These are phyloP conservation scores for Stropharia rugosoannulata DNA, from an alignment of 768 basidiomycete genomes.

Conservation along the genomic window DNA sequence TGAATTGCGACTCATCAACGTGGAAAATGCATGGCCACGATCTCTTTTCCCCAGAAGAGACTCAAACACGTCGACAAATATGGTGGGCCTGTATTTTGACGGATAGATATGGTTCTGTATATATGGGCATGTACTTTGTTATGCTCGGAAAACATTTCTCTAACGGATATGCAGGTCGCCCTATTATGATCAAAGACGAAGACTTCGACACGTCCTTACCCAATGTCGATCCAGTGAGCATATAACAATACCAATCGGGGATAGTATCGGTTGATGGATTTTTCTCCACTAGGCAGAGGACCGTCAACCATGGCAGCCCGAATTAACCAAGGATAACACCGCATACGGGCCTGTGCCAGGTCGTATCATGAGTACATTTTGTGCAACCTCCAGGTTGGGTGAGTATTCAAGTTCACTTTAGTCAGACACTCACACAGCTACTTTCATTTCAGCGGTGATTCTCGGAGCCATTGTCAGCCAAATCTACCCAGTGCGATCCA, in stretches of 20 bases:
- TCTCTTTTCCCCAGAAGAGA: slow-evolving; percentile 65
- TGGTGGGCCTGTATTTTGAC: slow-evolving; percentile 78
- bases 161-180: slow-evolving; percentile 48
- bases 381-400: slow-evolving; percentile 60
- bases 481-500: slow-evolving; percentile 67
- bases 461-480: slow-evolving; percentile 64
- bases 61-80: slow-evolving; percentile 69
- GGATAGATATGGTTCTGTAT: slow-evolving; percentile 73
- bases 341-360: slow-evolving; percentile 48
- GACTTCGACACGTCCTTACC: slow-evolving; percentile 72
- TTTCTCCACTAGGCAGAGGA: slow-evolving; percentile 50
- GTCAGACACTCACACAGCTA: background rate
- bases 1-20: slow-evolving; percentile 74
- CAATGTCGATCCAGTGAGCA: slow-evolving; percentile 48
- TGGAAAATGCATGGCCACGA: slow-evolving; percentile 67
- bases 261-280: background rate
- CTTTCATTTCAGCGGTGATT: slow-evolving; percentile 50
- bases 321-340: slow-evolving; percentile 34
- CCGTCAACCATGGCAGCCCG: slow-evolving; percentile 52
- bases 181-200: slow-evolving; percentile 62
- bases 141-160: slow-evolving; percentile 4
- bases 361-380: slow-evolving; percentile 53
- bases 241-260: background rate
- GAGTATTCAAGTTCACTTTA: slow-evolving; percentile 18
- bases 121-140: slow-evolving; percentile 52